Evolutionary conservation across 805 yeast genomes (phyloP), one percentile per base, ranked within the genome.

Genomic region (Wickerhamomyces alni): DNA sequence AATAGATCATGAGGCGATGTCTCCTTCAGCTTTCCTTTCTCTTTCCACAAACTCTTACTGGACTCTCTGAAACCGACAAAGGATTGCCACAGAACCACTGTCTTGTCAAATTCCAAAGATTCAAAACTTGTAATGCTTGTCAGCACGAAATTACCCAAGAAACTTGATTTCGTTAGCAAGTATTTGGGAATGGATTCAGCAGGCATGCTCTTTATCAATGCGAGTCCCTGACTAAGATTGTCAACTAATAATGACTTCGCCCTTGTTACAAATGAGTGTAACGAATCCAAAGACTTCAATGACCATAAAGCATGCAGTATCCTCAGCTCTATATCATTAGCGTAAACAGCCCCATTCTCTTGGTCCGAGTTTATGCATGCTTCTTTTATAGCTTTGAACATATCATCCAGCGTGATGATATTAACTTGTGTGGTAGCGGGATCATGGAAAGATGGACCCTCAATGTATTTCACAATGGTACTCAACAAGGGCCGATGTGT

Each of bases 51-150:
- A 1, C 35, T 30, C 9, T 39, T 39, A 21, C 57, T 46, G 2
- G 50, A 35, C 8, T 46, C 45, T 43, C 74, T 57, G 43, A 66
- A 70, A 8, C 54, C 52, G 3, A 54, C 43, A 49, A 71, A 70
- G 0, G 68, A 56, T 15, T 50, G 50, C 75, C 75, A 75, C 10
- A 75, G 50, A 12, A 54, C 48, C 2, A 65, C 54, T 1, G 62
- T 57, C 43, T 72, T 74, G 33, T 73, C 77, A 47, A 75, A 75
- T 34, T 66, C 70, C 38, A 75, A 48, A 1, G 69, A 54, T 36
- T 65, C 69, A 42, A 67, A 65, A 12, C 74, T 62, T 2, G 63
- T 54, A 0, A 67, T 51, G 26, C 72, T 62, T 27, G 55, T 56
- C 17, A 61, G 52, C 2, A 73, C 70, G 48, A 74, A 75, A 11